Base-by-base conservation (phyloP, 768 basidiomycete species). In the Albatrellus ellisii region DNA sequence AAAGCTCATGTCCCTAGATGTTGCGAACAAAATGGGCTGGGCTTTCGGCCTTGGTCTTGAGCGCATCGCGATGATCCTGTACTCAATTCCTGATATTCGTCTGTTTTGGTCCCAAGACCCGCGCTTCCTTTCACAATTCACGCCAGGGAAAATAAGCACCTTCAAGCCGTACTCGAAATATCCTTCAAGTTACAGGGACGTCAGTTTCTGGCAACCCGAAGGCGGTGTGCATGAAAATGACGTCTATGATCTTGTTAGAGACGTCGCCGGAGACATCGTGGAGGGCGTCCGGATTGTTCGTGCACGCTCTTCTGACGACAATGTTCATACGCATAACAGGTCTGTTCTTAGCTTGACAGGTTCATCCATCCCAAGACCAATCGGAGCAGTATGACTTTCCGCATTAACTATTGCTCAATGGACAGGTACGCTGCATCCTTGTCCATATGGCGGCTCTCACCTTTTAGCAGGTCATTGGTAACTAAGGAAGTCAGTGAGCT, bases 21-120 rank as follows among this genome's bases (percentile, higher is more conserved):
- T 94, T 2, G 64, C 70, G 1, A 63, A 85, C 54, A 92, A 94
- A 56, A 75, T 89, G 52, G 89, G 91, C 21, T 99, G 95, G 94
- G 95, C 95, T 0, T 98, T 97, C 54, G 95, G 95, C 20, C 78
- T 99, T 40, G 95, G 95, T 4, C 71, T 99, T 33, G 95, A 99
- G 56, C 77, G 95, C 25, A 92, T 98, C 49, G 90, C 92, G 12
- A 99, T 99, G 95, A 77, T 98, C 46, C 75, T 99, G 36, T 98
- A 82, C 64, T 81, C 80, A 11, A 94, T 99, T 40, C 95, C 94
- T 7, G 95, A 99, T 59, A 98, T 99, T 56, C 83, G 95, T 14
- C 67, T 99, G 11, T 99, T 99, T 70, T 99, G 95, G 95, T 91
- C 91, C 2, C 62, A 64, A 37, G 95, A 99, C 54, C 53, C 72